Conservation (phyloP, 257 asterid genomes). For the Sherardia arvensis region DNA sequence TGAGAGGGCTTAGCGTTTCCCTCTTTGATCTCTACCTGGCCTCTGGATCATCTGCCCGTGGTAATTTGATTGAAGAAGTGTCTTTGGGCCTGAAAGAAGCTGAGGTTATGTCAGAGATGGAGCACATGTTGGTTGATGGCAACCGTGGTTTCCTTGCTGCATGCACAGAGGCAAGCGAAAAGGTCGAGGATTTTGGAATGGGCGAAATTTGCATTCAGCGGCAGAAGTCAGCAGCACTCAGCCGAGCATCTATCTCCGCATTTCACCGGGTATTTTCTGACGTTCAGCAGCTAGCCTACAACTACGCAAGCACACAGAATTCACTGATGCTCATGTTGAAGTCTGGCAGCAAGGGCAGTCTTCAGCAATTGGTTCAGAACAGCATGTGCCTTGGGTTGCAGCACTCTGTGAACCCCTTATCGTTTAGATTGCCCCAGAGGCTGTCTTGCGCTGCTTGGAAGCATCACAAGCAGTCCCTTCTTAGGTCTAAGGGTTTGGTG, state of each 20-base stretch:
- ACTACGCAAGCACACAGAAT: slow-evolving; percentile 41
- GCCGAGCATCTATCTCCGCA: slow-evolving; percentile 65
- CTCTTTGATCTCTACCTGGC: slow-evolving; percentile 71
- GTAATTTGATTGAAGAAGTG: slow-evolving; percentile 59
- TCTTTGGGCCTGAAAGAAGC: slow-evolving; percentile 75
- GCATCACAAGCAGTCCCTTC: slow-evolving; percentile 32
- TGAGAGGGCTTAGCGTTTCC: slow-evolving; percentile 81
- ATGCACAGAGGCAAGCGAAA: slow-evolving; percentile 33
- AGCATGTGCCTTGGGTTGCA: slow-evolving; percentile 92
- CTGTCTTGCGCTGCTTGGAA: slow-evolving; percentile 86
- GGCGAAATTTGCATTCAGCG: slow-evolving; percentile 31
- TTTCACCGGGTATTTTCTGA: slow-evolving; percentile 54
- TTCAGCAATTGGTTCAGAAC: slow-evolving; percentile 77
- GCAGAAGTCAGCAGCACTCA: slow-evolving; percentile 47
- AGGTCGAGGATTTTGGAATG: slow-evolving; percentile 21
- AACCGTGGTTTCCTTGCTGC: slow-evolving; percentile 47
- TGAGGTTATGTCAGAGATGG: slow-evolving; percentile 41
- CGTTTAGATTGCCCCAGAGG: slow-evolving; percentile 55
- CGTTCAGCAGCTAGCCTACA: slow-evolving; percentile 63
- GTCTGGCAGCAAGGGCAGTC: slow-evolving; percentile 96
- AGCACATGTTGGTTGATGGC: slow-evolving; percentile 44
- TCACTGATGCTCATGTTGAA: slow-evolving; percentile 69
- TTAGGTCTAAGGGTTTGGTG: slow-evolving; percentile 15
- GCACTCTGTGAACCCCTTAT: slow-evolving; percentile 60
- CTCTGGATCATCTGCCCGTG: slow-evolving; percentile 42